Base-by-base conservation (phyloP, 352 stramenopile genomes). In the Ophiocytium majus region DNA sequence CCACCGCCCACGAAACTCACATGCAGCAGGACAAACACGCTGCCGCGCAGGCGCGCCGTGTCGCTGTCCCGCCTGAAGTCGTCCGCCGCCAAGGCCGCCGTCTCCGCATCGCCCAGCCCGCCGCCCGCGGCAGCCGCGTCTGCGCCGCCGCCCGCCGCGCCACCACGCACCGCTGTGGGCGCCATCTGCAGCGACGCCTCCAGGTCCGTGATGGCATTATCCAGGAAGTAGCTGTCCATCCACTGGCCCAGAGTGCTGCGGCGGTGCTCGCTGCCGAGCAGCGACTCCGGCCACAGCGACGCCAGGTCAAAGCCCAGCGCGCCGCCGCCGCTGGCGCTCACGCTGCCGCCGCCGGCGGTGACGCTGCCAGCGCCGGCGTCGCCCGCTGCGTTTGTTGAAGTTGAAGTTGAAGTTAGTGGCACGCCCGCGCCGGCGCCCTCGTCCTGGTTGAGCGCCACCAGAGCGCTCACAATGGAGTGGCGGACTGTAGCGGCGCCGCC, bases 201-300 rank as follows among this genome's bases (percentile, higher is more conserved):
- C 66, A 78, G 35, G 35, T 78, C 66, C 66, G 5, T 78, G 32
- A 78, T 78, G 32, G 66, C 66, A 14, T 78, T 78, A 14, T 78
- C 66, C 5, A 78, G 35, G 35, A 43, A 78, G 66, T 78, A 78
- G 35, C 35, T 78, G 35, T 78, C 66, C 66, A 78, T 78, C 66
- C 66, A 78, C 5, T 78, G 5, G 43, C 5, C 43, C 5, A 57
- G 43, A 14, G 43, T 57, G 43, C 5, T 14, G 43, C 43, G 43
- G 5, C 43, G 43, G 5, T 14, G 43, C n/a, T n/a, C n/a, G n/a
- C n/a, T n/a, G n/a, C n/a, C n/a, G n/a, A n/a, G n/a, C n/a, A n/a
- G n/a, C n/a, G n/a, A n/a, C 43, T 57, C 43, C 43, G 43, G 43
- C 43, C 43, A 57, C 43, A 57, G 43, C 43, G 14, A 14, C 5